A percentile compares a stretch with the other conserved stretches of the same genome.
Conservation (phyloP, 2,329 filamentous ascomycete species). For the Colletotrichum tropicale region DNA sequence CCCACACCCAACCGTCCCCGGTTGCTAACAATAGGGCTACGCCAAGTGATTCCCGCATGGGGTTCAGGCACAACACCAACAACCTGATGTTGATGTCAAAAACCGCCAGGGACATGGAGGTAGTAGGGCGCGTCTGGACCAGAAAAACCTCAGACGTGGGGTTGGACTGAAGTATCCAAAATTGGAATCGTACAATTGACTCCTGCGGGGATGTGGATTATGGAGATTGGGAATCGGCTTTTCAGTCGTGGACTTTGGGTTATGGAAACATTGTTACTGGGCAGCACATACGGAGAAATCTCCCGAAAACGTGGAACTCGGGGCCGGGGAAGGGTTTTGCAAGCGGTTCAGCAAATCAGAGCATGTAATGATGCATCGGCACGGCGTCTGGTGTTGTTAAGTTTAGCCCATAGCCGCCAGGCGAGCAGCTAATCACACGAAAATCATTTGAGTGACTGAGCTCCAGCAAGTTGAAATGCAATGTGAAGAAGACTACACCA, state of each 20-base stretch:
- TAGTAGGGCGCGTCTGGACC: background rate
- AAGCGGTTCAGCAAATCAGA: slow-evolving; percentile 11
- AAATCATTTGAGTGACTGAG: background rate
- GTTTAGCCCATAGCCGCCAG: slow-evolving; percentile 17
- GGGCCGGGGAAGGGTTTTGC: background rate
- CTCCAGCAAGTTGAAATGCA: background rate
- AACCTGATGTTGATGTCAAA: background rate
- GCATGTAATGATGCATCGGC: slow-evolving; percentile 18
- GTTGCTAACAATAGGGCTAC: slow-evolving; percentile 13
- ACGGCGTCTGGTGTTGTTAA: slow-evolving; percentile 22
- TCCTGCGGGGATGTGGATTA: background rate
- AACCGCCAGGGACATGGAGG: background rate
- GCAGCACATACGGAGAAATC: background rate
- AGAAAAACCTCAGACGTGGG: background rate
- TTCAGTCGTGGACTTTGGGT: background rate
- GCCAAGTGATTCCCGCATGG: slow-evolving; percentile 3
- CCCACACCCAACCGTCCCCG: slow-evolving; percentile 2
- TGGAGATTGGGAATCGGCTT: background rate
- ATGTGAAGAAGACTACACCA: background rate
- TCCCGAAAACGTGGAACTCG: background rate
- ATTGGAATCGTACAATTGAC: background rate
- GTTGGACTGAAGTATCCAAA: slow-evolving; percentile 1
- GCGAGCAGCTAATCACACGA: slow-evolving; percentile 7
- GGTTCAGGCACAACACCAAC: background rate
- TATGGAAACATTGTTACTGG: slow-evolving; percentile 8